These are phyloP conservation scores for Paramecium tetraurelia DNA, from an alignment of 73 alveolate species.

Conservation along the genomic window DNA sequence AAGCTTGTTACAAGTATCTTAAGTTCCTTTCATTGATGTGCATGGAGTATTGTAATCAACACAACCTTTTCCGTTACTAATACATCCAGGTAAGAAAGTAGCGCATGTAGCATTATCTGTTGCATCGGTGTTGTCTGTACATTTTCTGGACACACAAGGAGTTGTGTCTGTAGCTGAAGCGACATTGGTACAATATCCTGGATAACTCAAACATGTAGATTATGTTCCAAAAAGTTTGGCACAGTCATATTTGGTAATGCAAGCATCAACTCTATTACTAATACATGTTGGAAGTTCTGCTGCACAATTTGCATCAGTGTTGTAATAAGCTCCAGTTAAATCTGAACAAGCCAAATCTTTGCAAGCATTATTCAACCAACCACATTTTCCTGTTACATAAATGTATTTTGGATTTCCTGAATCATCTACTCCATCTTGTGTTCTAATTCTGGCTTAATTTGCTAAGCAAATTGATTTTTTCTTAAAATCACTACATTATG, in stretches of 20 bases:
- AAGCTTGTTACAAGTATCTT: not conserved
- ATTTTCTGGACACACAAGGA: not conserved
- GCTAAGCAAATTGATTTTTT: not conserved
- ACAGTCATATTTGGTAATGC: not conserved
- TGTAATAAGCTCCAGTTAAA: not conserved
- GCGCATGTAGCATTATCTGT: not conserved
- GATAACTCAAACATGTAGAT: not conserved
- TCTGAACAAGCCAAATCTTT: not conserved
- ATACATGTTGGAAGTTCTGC: not conserved
- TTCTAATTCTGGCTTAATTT: not conserved
- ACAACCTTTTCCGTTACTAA: not conserved
- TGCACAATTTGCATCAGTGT: not conserved
- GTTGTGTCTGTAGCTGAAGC: not conserved
- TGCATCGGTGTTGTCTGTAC: not conserved
- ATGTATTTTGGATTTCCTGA: not conserved
- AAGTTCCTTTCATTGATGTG: not conserved
- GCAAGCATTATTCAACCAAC: not conserved
- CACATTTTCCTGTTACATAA: not conserved
- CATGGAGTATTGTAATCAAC: slow-evolving; percentile 3
- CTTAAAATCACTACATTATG: not conserved
- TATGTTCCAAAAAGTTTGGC: not conserved
- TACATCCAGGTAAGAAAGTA: not conserved
- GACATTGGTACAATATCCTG: not conserved
- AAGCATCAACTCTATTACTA: not conserved
- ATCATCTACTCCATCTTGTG: not conserved